These are phyloP conservation scores for Solanum stenotomum DNA, from an alignment of 257 asterid genomes.

Conservation along the genomic window DNA sequence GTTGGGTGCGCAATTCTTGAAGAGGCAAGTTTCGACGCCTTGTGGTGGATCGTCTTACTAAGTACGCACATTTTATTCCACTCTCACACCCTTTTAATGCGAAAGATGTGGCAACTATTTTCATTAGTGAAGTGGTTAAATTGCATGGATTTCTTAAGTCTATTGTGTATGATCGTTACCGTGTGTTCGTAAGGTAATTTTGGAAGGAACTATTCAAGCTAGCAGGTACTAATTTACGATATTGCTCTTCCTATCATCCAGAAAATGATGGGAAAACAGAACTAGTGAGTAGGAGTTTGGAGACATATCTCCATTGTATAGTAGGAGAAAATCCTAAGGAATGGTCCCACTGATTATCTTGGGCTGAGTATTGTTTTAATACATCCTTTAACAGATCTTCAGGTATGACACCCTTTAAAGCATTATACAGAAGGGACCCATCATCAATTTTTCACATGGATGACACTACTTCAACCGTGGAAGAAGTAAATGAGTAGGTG, in stretches of 20 bases:
- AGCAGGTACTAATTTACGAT: neutral
- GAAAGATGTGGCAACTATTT: neutral
- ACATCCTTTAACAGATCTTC: neutral
- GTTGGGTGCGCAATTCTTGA: too few relatives aligned
- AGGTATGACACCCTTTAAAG: neutral
- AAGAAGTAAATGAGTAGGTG: neutral
- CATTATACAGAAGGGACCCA: too few relatives aligned
- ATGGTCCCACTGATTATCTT: too few relatives aligned
- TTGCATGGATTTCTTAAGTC: neutral
- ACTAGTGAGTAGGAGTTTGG: neutral
- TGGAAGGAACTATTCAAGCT: neutral
- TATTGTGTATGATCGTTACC: neutral
- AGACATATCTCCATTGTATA: too few relatives aligned
- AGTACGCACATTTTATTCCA: neutral
- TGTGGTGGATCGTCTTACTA: neutral
- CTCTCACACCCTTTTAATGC: neutral
- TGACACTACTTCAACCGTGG: neutral
- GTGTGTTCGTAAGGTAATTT: neutral
- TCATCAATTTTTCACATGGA: too few relatives aligned
- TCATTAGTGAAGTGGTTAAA: neutral
- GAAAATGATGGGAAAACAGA: neutral
- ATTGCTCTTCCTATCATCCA: neutral
- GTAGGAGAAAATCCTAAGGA: too few relatives aligned
- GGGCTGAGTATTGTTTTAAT: neutral
- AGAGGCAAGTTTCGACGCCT: neutral